Evolutionary conservation across 768 basidiomycete species (phyloP).

Genomic region (Macrolepiota albuminosa): DNA sequence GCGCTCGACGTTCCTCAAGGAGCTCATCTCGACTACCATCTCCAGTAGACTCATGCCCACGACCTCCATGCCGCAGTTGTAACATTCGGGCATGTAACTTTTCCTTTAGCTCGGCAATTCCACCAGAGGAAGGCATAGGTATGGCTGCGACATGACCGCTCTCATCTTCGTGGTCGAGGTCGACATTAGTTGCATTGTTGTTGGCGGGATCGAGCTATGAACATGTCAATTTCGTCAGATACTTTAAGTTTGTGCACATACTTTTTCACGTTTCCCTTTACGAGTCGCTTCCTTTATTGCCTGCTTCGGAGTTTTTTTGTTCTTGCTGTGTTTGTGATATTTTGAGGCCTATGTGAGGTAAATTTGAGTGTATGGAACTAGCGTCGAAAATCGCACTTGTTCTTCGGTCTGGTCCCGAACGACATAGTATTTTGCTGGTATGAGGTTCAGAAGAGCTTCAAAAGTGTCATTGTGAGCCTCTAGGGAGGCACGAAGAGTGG

Average conservation of each 20-base stretch:
- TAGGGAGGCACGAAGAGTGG: constrained; percentile 54
- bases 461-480: constrained; percentile 86
- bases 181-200: constrained; percentile 37
- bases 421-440: constrained; percentile 89
- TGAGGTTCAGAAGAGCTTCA: constrained; percentile 75
- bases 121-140: constrained; percentile 62
- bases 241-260: constrained; percentile 20
- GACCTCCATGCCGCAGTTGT: constrained; percentile 47
- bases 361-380: not conserved
- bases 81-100: constrained; percentile 77
- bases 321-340: constrained; percentile 87
- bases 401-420: constrained; percentile 62
- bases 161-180: constrained; percentile 31
- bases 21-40: constrained; percentile 70
- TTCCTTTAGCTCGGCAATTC: constrained; percentile 60
- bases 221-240: not conserved
- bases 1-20: constrained; percentile 70
- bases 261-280: constrained; percentile 87
- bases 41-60: constrained; percentile 15
- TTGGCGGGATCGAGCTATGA: constrained; percentile 88
- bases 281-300: constrained; percentile 84
- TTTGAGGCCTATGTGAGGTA: constrained; percentile 40
- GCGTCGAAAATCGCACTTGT: constrained; percentile 40
- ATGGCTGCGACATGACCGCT: constrained; percentile 36
- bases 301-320: constrained; percentile 78